These are phyloP conservation scores for Panaeolus papilionaceus DNA, from an alignment of 768 basidiomycete species.

Conservation along the genomic window DNA sequence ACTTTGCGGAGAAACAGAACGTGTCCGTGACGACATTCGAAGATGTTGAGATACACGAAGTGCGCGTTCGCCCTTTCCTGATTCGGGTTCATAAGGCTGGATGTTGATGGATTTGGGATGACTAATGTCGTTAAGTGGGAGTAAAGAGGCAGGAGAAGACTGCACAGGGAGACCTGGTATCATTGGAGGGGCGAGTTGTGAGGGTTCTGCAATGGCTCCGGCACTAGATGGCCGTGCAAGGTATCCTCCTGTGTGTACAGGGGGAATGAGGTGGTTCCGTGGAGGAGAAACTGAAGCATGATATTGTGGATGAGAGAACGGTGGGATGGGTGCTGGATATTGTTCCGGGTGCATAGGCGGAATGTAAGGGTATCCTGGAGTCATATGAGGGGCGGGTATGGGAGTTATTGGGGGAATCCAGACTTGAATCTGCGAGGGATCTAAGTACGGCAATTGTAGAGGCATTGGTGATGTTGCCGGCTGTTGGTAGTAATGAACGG, in stretches of 20 bases:
- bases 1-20: conserved; percentile 67
- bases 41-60: conserved; percentile 66
- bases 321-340: background rate
- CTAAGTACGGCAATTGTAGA: conserved; percentile 43
- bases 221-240: conserved; percentile 56
- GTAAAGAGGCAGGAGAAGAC: conserved; percentile 36
- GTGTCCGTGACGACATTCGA: conserved; percentile 58
- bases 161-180: conserved; percentile 44
- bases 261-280: conserved; percentile 42
- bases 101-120: conserved; percentile 19
- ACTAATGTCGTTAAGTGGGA: conserved; percentile 28
- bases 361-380: conserved; percentile 34
- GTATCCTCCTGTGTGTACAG: conserved; percentile 20
- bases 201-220: conserved; percentile 41
- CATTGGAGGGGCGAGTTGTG: conserved; percentile 35
- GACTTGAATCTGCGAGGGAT: conserved; percentile 49
- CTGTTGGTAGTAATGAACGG: conserved; percentile 41
- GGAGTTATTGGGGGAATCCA: conserved; percentile 51
- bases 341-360: conserved; percentile 22
- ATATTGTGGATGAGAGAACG: background rate
- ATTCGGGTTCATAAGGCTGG: conserved; percentile 46
- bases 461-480: conserved; percentile 45
- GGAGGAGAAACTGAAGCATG: conserved; percentile 24
- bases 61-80: conserved; percentile 67
- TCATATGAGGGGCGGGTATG: conserved; percentile 29